Evolutionary conservation across 805 yeast species (phyloP).

Genomic region (Metschnikowia koreensis): DNA sequence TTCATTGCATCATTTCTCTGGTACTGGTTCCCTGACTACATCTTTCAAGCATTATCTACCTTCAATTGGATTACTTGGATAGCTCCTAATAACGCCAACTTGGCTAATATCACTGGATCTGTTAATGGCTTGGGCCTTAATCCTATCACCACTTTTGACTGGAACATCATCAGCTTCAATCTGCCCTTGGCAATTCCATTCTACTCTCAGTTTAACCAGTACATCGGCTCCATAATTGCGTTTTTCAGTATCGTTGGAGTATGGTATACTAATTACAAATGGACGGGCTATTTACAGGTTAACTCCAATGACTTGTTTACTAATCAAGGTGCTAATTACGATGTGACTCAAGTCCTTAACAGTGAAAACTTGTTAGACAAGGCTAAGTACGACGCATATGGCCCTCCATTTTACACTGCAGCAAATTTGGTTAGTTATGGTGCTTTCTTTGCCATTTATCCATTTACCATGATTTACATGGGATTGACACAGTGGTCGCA

Average conservation of each 20-base stretch:
- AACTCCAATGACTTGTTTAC: conserved; percentile 24
- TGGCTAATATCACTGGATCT: conserved; percentile 65
- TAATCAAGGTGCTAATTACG: conserved; percentile 24
- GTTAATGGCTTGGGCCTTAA: conserved; percentile 59
- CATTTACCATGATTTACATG: conserved; percentile 25
- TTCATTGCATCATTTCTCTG: conserved; percentile 1
- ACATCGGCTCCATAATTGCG: conserved; percentile 24
- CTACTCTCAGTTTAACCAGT: conserved; percentile 24
- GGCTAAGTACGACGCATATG: conserved; percentile 18
- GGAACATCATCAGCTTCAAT: conserved; percentile 56
- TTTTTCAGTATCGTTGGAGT: conserved; percentile 26
- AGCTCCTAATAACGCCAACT: conserved; percentile 51
- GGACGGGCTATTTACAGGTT: conserved; percentile 31
- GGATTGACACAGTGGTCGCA: conserved; percentile 14
- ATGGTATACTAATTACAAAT: conserved; percentile 27
- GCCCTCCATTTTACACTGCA: conserved; percentile 25
- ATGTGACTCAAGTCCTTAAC: conserved; percentile 18
- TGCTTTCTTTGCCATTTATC: conserved; percentile 26
- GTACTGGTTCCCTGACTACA: conserved; percentile 27
- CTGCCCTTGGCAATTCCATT: conserved; percentile 49
- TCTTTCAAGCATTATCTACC: conserved; percentile 55
- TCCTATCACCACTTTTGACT: conserved; percentile 68
- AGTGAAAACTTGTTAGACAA: conserved; percentile 15
- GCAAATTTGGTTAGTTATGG: conserved; percentile 24
- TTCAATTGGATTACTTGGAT: conserved; percentile 73